Evolutionary conservation across 768 basidiomycete genomes (phyloP), one percentile per base, ranked within the genome.

Genomic region (Trametes villosa): DNA sequence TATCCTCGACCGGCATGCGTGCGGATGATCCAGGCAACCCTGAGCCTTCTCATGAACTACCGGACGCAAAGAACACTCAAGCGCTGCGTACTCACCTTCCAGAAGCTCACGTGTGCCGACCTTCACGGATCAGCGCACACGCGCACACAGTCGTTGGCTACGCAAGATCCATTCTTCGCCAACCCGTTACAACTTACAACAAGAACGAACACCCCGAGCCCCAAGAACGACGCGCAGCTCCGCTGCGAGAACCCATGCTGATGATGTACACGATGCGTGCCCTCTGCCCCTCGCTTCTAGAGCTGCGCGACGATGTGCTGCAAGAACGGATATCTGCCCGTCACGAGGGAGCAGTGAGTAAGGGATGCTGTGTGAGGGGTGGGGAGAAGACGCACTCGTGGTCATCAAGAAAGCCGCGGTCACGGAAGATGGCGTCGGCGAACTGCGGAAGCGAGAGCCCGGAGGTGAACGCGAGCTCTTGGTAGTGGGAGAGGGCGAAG

Each of bases 381-480:
- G 41, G 13, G 22, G 15, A 20, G 31, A 15, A n/a, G 15, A 63
- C 68, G 51, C 27, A 70, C 68, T 70, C 68, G 31, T 70, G 68
- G 53, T 70, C 68, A 20, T 51, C 67, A 55, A 70, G 30, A 38
- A 70, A 70, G 7, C 68, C 68, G 22, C 59, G 31, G 20, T 67
- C 65, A 1, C 59, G 50, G n/a, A 36, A 48, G 26, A 70, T 36
- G 12, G 29, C 31, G 13, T 62, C 57, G 2, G 62, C 68, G 33
- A 62, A 65, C 30, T 70, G 65, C 4, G 45, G 11, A 1, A 60
- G 41, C 4, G 68, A 65, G 24, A 63, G 36, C 2, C 66, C 68
- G 1, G 68, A 67, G 5, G 65, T 62, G 30, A 65, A 51, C 22
- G 65, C 53, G 30, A 70, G 59, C 13, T 67, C 67, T 17, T 60